Conservation (phyloP, 305 asterid genomes). For the Striga hermonthica region DNA sequence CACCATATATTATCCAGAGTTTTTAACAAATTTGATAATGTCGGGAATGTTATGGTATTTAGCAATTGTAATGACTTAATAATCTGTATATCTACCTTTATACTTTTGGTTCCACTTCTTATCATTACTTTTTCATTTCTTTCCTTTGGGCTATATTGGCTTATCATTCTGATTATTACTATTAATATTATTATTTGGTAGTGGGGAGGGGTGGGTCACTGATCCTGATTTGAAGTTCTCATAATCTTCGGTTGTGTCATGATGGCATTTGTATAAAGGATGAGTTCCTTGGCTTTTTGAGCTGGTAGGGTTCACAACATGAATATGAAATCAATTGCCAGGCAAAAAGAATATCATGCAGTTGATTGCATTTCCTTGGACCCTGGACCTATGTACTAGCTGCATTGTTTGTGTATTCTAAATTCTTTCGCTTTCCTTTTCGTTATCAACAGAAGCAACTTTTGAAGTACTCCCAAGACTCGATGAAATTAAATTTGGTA, state of each 20-base stretch:
- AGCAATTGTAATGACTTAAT: too few relatives aligned
- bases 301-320: neutral
- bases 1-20: too few relatives aligned
- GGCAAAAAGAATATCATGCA: neutral
- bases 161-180: too few relatives aligned
- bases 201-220: neutral
- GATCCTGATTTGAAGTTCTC: neutral
- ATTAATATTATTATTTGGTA: too few relatives aligned
- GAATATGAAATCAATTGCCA: neutral
- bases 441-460: constrained; percentile 70
- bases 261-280: neutral
- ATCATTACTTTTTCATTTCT: too few relatives aligned
- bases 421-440: constrained; percentile 20
- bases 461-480: constrained; percentile 94
- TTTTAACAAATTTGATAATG: too few relatives aligned
- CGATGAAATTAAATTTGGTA: constrained; percentile 82
- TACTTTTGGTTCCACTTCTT: too few relatives aligned
- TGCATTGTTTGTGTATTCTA: constrained; percentile 3
- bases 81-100: too few relatives aligned
- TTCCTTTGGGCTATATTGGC: too few relatives aligned
- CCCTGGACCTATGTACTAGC: too few relatives aligned
- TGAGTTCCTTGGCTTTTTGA: neutral
- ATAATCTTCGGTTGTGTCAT: neutral
- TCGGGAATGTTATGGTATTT: too few relatives aligned
- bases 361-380: neutral